Evolutionary conservation across 2,329 filamentous ascomycete genomes (phyloP).

Genomic region (Cryphonectria naterciae): DNA sequence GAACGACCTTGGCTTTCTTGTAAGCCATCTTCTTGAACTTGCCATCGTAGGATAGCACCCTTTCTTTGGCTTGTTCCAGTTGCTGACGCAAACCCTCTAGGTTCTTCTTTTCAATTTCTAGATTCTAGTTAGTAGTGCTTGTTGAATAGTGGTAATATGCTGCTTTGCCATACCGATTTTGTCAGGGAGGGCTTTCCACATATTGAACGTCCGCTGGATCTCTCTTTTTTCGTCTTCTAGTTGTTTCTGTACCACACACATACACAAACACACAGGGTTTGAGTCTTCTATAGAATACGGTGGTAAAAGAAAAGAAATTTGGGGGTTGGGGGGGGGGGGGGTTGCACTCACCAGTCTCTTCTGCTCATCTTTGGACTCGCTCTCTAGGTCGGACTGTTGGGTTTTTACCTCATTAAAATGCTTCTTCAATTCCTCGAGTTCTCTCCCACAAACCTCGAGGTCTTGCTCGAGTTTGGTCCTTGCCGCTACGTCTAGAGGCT

Average conservation of each 20-base stretch:
- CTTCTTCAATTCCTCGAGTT: slow-evolving; percentile 41
- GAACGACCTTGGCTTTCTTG: slow-evolving; percentile 57
- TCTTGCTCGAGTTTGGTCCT: slow-evolving; percentile 64
- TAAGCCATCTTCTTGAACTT: slow-evolving; percentile 60
- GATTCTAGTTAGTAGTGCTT: slow-evolving; percentile 17
- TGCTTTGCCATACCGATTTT: slow-evolving; percentile 60
- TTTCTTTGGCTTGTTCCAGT: slow-evolving; percentile 44
- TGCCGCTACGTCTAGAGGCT: slow-evolving; percentile 70
- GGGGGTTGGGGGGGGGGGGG: no score
- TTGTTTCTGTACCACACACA: slow-evolving; percentile 43
- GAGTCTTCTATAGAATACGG: neutral
- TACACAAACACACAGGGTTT: neutral
- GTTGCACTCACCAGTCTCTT: slow-evolving; percentile 48
- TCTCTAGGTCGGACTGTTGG: slow-evolving; percentile 42
- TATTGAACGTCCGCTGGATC: slow-evolving; percentile 67
- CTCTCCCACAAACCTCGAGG: slow-evolving; percentile 47
- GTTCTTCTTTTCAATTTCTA: slow-evolving; percentile 42
- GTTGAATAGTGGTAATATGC: no score
- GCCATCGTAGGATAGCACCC: slow-evolving; percentile 55
- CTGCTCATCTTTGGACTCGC: slow-evolving; percentile 42
- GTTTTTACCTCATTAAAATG: slow-evolving; percentile 44
- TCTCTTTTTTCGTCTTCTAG: slow-evolving; percentile 66
- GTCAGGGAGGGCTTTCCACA: slow-evolving; percentile 69
- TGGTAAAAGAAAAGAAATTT: no score
- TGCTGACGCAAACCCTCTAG: slow-evolving; percentile 42